Conservation (phyloP, 202 grass and related monocot genomes). For the Eragrostis tef region DNA sequence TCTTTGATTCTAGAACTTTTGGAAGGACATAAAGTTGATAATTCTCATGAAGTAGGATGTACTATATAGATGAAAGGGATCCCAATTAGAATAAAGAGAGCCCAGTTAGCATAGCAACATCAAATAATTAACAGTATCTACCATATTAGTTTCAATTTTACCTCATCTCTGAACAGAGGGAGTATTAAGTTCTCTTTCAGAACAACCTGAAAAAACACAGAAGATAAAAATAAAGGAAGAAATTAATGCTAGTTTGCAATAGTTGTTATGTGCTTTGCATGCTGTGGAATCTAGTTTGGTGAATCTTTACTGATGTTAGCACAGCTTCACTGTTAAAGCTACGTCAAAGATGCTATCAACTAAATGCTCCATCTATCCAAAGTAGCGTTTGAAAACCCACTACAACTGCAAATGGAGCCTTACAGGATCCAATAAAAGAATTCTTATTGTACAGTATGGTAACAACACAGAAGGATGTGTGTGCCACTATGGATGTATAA, state of each 20-base stretch:
- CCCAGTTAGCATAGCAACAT: slow-evolving; percentile 44
- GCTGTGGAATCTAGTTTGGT: slow-evolving; percentile 13
- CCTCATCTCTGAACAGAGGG: slow-evolving; percentile 96
- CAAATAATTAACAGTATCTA: slow-evolving; percentile 35
- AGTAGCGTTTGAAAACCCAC: background rate
- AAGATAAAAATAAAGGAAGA: slow-evolving; percentile 18
- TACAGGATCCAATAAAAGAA: slow-evolving; percentile 35
- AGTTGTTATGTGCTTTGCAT: background rate
- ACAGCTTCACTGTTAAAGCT: slow-evolving; percentile 5
- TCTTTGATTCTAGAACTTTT: slow-evolving; percentile 94
- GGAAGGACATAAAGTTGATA: slow-evolving; percentile 93
- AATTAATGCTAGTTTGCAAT: slow-evolving; percentile 1
- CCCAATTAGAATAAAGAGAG: slow-evolving; percentile 33
- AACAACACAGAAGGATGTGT: slow-evolving; percentile 12
- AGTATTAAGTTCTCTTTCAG: slow-evolving; percentile 93
- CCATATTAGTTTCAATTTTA: slow-evolving; percentile 46
- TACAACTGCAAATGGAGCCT: background rate
- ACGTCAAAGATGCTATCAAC: background rate
- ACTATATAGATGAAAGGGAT: slow-evolving; percentile 56
- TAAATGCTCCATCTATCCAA: slow-evolving; percentile 15
- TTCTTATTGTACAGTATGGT: slow-evolving; percentile 28
- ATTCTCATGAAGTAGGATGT: slow-evolving; percentile 91
- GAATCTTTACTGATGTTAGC: slow-evolving; percentile 9
- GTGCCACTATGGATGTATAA: slow-evolving; percentile 11
- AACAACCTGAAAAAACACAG: slow-evolving; percentile 76